phyloP scores from a whole-genome alignment of 495 filamentous ascomycete genomes.

The Sordaria brevicollis region DNA sequence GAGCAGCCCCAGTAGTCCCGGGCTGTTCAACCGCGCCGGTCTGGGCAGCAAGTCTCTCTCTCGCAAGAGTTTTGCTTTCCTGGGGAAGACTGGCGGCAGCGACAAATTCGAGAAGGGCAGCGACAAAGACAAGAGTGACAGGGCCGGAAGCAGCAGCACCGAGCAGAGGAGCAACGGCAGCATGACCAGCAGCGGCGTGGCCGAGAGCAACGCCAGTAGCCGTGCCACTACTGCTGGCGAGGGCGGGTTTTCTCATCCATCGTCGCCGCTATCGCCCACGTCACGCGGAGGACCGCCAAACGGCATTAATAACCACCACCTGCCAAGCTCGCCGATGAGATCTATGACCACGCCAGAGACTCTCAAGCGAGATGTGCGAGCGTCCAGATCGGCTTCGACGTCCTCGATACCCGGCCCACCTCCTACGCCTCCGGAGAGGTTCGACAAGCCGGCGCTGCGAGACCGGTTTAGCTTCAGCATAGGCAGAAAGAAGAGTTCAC shows the following conservation, averaged over 20 bases:
- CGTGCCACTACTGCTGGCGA: background rate
- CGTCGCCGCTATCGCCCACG: background rate
- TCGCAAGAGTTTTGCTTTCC: slow-evolving; percentile 39
- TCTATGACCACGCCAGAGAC: slow-evolving; percentile 4
- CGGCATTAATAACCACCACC: background rate
- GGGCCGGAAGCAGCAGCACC: background rate
- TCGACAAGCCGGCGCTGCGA: slow-evolving; percentile 21
- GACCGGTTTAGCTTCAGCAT: slow-evolving; percentile 48
- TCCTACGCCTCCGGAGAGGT: background rate
- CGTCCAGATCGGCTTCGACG: background rate
- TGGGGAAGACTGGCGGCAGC: slow-evolving; percentile 17
- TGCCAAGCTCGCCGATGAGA: slow-evolving; percentile 5
- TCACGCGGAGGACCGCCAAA: background rate
- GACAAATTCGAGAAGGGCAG: slow-evolving; percentile 20
- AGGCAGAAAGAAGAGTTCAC: slow-evolving; percentile 49
- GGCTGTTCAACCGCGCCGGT: slow-evolving; percentile 28
- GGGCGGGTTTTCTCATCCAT: background rate
- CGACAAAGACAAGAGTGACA: slow-evolving; percentile 20
- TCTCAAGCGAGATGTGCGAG: background rate
- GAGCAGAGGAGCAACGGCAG: slow-evolving; percentile 8
- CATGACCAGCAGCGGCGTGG: slow-evolving; percentile 4
- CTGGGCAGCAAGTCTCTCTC: slow-evolving; percentile 35
- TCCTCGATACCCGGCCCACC: background rate
- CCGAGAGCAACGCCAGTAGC: background rate
- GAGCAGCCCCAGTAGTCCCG: slow-evolving; percentile 11